Percentiles rank a stretch among this genome's conserved stretches.
These are phyloP conservation scores for Colletotrichum phormii DNA, from an alignment of 2,329 filamentous ascomycete species.

Conservation along the genomic window DNA sequence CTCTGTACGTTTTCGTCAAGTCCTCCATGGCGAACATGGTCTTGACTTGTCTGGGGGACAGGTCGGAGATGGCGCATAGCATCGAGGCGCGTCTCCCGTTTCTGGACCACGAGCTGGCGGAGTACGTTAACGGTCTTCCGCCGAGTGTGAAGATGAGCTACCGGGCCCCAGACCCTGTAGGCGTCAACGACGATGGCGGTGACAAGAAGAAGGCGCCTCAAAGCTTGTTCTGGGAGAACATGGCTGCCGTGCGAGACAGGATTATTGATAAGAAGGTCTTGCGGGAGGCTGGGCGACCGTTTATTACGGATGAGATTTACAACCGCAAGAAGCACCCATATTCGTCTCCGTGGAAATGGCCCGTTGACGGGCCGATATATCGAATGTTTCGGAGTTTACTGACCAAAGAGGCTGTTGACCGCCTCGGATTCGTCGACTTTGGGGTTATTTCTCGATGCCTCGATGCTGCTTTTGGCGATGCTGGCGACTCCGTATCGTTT, in stretches of 20 bases:
- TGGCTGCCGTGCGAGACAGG: slow-evolving; percentile 10
- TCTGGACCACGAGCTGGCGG: slow-evolving; percentile 46
- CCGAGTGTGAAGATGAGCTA: neutral
- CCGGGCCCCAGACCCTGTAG: neutral
- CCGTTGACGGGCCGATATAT: neutral
- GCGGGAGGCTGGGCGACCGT: slow-evolving; percentile 49
- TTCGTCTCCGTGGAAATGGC: neutral
- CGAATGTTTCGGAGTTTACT: neutral
- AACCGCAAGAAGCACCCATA: neutral
- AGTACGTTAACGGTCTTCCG: slow-evolving; percentile 38
- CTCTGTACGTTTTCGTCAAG: slow-evolving; percentile 42
- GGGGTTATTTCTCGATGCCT: neutral
- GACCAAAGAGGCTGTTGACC: neutral
- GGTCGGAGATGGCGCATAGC: slow-evolving; percentile 49
- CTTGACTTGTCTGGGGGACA: slow-evolving; percentile 45
- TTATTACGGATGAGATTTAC: neutral
- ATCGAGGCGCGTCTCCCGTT: slow-evolving; percentile 48
- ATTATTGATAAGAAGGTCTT: slow-evolving; percentile 62
- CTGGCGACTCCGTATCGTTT: neutral
- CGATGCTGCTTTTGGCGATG: neutral
- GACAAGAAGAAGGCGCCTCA: neutral
- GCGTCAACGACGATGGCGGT: neutral
- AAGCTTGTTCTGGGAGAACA: slow-evolving; percentile 12
- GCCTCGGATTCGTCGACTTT: neutral
- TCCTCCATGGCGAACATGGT: slow-evolving; percentile 41